A percentile compares a stretch with the other conserved stretches of the same genome.
Evolutionary conservation across 768 basidiomycete species (phyloP).

Genomic region (Auriscalpium orientale): DNA sequence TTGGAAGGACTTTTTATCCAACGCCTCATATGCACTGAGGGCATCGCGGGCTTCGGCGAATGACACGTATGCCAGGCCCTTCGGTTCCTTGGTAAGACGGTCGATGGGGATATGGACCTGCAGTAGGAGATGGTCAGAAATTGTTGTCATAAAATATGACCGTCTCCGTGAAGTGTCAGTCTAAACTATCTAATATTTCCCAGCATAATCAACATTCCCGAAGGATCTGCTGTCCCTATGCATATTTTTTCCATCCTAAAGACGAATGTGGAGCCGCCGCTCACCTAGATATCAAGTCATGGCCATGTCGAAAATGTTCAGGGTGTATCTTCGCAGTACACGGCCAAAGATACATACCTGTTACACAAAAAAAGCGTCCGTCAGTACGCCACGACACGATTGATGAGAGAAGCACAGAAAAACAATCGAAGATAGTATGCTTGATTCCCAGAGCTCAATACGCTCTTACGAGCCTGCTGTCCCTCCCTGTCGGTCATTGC

Average conservation of each 20-base stretch:
- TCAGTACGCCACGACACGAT: background rate
- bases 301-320: background rate
- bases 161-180: slow-evolving; percentile 4
- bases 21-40: slow-evolving; percentile 61
- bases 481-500: slow-evolving; percentile 48
- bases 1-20: slow-evolving; percentile 85
- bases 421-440: slow-evolving; percentile 43
- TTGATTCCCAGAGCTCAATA: slow-evolving; percentile 45
- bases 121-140: slow-evolving; percentile 1
- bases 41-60: slow-evolving; percentile 41
- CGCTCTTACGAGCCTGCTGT: slow-evolving; percentile 45
- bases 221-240: slow-evolving; percentile 64
- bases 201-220: slow-evolving; percentile 44
- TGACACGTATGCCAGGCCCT: slow-evolving; percentile 58
- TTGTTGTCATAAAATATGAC: background rate
- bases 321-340: background rate
- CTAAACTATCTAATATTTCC: slow-evolving; percentile 13
- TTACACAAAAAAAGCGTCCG: background rate
- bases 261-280: slow-evolving; percentile 1
- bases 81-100: slow-evolving; percentile 34
- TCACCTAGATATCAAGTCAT: slow-evolving; percentile 30
- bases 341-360: slow-evolving; percentile 7
- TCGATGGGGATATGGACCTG: slow-evolving; percentile 56
- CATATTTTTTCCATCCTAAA: slow-evolving; percentile 35
- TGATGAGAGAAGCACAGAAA: background rate